phyloP scores from a whole-genome alignment of 2,329 filamentous ascomycete species.

The Blumeria graminis region DNA sequence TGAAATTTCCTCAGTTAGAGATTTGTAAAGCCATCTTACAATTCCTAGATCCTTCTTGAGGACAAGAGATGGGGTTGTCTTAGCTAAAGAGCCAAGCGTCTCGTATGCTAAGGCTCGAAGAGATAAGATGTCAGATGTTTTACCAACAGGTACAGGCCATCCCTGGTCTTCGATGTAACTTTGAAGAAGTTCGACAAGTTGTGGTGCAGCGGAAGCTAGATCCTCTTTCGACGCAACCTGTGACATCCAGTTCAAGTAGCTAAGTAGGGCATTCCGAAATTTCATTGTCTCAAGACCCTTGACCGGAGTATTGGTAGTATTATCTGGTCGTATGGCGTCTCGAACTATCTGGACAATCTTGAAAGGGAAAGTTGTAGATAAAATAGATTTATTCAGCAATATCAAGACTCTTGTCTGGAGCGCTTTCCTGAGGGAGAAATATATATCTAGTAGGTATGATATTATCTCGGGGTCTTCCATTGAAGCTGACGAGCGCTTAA shows the following conservation, averaged over 20 bases:
- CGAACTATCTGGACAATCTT: constrained; percentile 46
- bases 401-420: constrained; percentile 56
- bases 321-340: constrained; percentile 30
- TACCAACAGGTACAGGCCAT: constrained; percentile 46
- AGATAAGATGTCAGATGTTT: constrained; percentile 33
- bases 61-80: constrained; percentile 34
- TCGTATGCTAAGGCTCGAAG: constrained; percentile 71
- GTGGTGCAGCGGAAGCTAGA: constrained; percentile 39
- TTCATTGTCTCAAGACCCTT: constrained; percentile 40
- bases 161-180: constrained; percentile 58
- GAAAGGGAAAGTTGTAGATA: constrained; percentile 43
- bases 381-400: constrained; percentile 52
- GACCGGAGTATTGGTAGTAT: constrained; percentile 13
- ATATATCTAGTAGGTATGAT: constrained; percentile 43
- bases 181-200: constrained; percentile 42
- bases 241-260: constrained; percentile 70
- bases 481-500: constrained; percentile 56
- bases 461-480: constrained; percentile 46
- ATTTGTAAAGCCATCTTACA: constrained; percentile 60
- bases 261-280: constrained; percentile 59
- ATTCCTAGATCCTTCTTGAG: constrained; percentile 25
- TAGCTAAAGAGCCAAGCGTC: constrained; percentile 60
- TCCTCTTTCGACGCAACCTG: constrained; percentile 39
- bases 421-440: constrained; percentile 45
- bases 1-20: constrained; percentile 55